phyloP scores from a whole-genome alignment of 371 early-diverging fungal genomes.

The Rhizopus stolonifer region DNA sequence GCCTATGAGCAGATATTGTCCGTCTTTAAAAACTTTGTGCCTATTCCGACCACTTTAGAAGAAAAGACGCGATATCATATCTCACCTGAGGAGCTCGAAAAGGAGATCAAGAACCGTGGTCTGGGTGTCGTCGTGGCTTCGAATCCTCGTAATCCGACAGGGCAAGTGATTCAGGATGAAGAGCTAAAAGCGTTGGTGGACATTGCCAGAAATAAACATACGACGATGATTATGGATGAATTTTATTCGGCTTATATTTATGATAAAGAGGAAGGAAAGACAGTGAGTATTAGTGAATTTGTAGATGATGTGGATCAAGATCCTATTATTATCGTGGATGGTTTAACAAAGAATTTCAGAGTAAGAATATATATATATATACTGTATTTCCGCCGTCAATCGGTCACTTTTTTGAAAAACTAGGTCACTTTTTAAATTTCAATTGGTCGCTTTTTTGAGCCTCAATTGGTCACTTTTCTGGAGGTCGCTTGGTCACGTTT shows the following conservation, averaged over 20 bases:
- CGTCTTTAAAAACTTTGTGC: conserved; percentile 53
- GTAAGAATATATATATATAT: no score
- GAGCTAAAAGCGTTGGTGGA: conserved; percentile 37
- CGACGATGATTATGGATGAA: conserved; percentile 50
- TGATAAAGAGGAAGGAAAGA: conserved; percentile 36
- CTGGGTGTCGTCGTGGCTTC: conserved; percentile 48
- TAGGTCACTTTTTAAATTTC: no score
- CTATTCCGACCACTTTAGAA: conserved; percentile 51
- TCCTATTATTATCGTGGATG: conserved; percentile 47
- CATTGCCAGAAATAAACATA: conserved; percentile 39
- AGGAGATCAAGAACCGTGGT: conserved; percentile 47
- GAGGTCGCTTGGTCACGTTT: no score
- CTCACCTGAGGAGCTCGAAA: conserved; percentile 33
- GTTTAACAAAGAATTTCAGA: conserved; percentile 48
- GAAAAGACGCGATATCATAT: conserved; percentile 44
- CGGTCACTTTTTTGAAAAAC: no score
- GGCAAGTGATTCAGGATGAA: conserved; percentile 47
- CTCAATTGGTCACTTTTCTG: no score
- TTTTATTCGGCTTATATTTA: conserved; percentile 57
- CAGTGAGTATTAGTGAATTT: conserved; percentile 37
- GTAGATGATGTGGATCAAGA: conserved; percentile 51
- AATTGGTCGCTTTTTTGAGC: no score
- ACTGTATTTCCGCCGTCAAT: no score
- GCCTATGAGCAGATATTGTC: conserved; percentile 50
- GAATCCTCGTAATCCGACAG: conserved; percentile 59